Conservation (phyloP, 2,329 filamentous ascomycete genomes). For the Penicillium sp. region DNA sequence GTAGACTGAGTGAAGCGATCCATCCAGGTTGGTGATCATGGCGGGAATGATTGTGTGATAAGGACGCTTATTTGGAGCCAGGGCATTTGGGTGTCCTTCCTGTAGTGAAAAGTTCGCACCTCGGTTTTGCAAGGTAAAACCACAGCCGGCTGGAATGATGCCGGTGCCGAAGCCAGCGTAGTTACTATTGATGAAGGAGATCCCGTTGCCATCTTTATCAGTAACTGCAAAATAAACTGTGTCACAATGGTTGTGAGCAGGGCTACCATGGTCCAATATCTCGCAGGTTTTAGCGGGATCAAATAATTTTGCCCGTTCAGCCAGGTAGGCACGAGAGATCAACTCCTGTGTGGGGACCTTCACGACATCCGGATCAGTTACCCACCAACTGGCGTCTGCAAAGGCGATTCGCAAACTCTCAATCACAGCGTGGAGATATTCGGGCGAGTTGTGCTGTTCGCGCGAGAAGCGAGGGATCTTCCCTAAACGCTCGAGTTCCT, state of each 20-base stretch:
- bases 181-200: conserved; percentile 95
- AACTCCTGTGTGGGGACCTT: conserved; percentile 67
- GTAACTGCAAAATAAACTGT: conserved; percentile 92
- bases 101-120: conserved; percentile 77
- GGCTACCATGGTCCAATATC: conserved; percentile 67
- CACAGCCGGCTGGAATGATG: conserved; percentile 80
- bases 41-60: conserved; percentile 98
- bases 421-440: conserved; percentile 81
- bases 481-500: conserved; percentile 73
- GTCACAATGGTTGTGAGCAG: conserved; percentile 79
- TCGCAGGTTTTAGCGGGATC: conserved; percentile 49
- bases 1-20: conserved; percentile 76
- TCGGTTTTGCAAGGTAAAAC: conserved; percentile 92
- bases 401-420: conserved; percentile 87
- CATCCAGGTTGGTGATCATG: conserved; percentile 76
- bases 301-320: conserved; percentile 63
- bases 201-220: conserved; percentile 79
- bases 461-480: conserved; percentile 68
- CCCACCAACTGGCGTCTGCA: conserved; percentile 83
- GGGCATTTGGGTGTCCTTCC: conserved; percentile 69
- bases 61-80: conserved; percentile 78
- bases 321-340: conserved; percentile 69
- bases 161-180: conserved; percentile 80
- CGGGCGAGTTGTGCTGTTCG: conserved; percentile 73
- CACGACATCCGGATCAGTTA: conserved; percentile 73